These are phyloP conservation scores for Cubamyces sp. DNA, from an alignment of 768 basidiomycete genomes.

Conservation along the genomic window DNA sequence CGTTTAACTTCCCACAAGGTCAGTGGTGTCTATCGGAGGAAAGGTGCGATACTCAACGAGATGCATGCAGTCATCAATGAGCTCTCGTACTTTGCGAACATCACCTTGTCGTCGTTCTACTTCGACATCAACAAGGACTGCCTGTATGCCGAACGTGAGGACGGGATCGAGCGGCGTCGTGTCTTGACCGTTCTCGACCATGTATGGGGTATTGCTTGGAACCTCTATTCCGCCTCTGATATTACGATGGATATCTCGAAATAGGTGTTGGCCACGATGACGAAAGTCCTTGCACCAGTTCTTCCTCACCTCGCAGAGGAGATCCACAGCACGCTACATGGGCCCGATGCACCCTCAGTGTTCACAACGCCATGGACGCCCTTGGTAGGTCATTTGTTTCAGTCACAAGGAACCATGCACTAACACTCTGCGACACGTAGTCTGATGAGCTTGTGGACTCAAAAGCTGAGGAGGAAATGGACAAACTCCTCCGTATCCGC, in stretches of 20 bases:
- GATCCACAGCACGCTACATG: conserved; percentile 52
- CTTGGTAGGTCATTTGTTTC: conserved; percentile 51
- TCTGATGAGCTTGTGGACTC: conserved; percentile 63
- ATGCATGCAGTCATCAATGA: conserved; percentile 63
- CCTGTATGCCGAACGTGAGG: conserved; percentile 70
- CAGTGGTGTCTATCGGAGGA: conserved; percentile 8
- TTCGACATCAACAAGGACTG: conserved; percentile 92
- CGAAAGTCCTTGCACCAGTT: conserved; percentile 78
- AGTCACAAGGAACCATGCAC: background rate
- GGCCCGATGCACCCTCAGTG: conserved; percentile 53
- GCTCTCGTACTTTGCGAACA: conserved; percentile 77
- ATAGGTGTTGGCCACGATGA: conserved; percentile 70
- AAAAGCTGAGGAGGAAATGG: conserved; percentile 64
- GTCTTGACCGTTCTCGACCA: conserved; percentile 74
- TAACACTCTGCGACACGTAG: conserved; percentile 38
- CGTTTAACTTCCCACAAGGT: conserved; percentile 88
- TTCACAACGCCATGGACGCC: conserved; percentile 73
- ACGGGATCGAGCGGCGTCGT: conserved; percentile 59
- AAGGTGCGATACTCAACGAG: conserved; percentile 4
- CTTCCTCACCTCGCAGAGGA: conserved; percentile 93
- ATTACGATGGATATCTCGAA: background rate
- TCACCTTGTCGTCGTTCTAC: conserved; percentile 87
- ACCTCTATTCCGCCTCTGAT: background rate
- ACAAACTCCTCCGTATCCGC: conserved; percentile 61
- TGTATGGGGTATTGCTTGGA: conserved; percentile 56